Conservation (phyloP, 257 asterid species). For the Przewalskia tangutica region DNA sequence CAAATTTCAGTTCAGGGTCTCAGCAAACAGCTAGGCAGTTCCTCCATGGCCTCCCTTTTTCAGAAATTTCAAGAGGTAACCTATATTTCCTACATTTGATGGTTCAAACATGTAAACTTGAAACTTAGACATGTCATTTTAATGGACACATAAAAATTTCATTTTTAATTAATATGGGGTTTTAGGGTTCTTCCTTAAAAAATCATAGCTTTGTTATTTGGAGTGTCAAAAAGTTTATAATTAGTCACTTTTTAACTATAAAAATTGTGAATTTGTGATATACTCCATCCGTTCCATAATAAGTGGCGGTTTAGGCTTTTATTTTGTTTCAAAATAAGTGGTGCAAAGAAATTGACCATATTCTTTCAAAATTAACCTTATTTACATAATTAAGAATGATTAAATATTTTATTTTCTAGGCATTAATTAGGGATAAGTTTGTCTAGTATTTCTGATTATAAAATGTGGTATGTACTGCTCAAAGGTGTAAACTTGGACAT, state of each 20-base stretch:
- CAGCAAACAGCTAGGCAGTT: neutral
- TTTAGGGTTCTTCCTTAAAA: neutral
- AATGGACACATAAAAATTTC: neutral
- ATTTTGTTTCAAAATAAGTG: no score
- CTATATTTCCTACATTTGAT: neutral
- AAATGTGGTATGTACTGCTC: neutral
- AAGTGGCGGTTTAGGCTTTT: no score
- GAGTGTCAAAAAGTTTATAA: neutral
- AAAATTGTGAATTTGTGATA: no score
- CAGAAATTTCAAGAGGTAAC: constrained; percentile 28
- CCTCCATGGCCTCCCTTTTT: constrained; percentile 23
- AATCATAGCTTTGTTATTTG: neutral
- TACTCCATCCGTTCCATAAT: no score
- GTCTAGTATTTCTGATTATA: no score
- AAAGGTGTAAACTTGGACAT: neutral
- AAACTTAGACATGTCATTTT: neutral
- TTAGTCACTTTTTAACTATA: neutral
- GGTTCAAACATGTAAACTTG: neutral
- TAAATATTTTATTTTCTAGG: no score
- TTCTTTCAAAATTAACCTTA: no score
- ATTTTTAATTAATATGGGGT: neutral
- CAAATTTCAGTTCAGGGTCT: neutral
- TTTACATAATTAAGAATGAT: no score
- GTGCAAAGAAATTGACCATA: no score
- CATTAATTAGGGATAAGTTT: no score